Conservation (phyloP, 768 basidiomycete genomes). For the Pleurotus sapidus region DNA sequence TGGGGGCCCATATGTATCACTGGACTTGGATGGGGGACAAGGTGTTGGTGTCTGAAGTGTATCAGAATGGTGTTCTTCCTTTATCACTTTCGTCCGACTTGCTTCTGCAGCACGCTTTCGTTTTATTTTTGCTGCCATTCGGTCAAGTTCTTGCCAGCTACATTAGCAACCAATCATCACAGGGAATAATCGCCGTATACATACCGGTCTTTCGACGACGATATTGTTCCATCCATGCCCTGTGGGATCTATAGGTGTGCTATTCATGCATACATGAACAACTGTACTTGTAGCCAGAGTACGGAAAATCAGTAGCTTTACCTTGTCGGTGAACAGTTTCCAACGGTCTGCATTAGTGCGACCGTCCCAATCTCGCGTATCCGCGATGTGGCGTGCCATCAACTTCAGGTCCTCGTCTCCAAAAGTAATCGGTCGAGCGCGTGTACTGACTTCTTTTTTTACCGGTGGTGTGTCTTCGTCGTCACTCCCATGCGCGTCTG, state of each 20-base stretch:
- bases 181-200: conserved; percentile 2
- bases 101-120: conserved; percentile 13
- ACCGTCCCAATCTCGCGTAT: conserved; percentile 41
- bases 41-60: neutral
- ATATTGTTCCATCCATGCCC: conserved; percentile 63
- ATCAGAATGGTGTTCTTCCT: conserved; percentile 14
- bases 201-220: conserved; percentile 49
- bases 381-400: conserved; percentile 57
- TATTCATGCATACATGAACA: conserved; percentile 18
- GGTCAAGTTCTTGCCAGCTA: conserved; percentile 26
- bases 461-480: conserved; percentile 25
- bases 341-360: conserved; percentile 46
- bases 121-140: conserved; percentile 36
- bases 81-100: neutral
- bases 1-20: neutral
- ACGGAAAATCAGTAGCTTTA: conserved; percentile 20
- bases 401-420: conserved; percentile 59
- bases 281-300: neutral
- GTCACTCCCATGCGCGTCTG: conserved; percentile 22
- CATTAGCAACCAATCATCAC: neutral
- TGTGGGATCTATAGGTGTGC: conserved; percentile 52
- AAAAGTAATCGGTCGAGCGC: conserved; percentile 34
- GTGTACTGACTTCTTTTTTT: neutral
- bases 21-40: neutral
- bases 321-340: conserved; percentile 50